Base-by-base conservation (phyloP, 2,329 filamentous ascomycete species). In the Biscogniauxia sp. region DNA sequence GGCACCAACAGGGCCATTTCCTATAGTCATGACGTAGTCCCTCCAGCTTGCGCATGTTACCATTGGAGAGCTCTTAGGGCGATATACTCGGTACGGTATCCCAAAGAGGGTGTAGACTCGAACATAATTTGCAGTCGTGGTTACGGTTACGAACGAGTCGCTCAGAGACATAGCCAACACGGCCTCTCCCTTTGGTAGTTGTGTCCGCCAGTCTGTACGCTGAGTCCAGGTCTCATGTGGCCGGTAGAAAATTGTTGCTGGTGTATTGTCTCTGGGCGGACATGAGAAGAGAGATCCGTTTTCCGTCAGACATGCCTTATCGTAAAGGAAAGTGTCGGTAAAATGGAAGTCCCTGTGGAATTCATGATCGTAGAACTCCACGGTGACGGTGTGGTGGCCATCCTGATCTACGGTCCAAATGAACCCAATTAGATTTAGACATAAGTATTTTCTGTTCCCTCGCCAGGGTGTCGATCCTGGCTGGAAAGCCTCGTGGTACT, bases 351-450 rank as follows among this genome's bases (percentile, higher is more conserved):
- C 93, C 54, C 94, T 86, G 73, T 97, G 90, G 61, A 90, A 88
- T 68, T 96, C 93, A 61, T 93, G 90, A 74, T 99, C 96, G 74
- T 98, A 97, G 74, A 99, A 99, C 70, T 98, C 95, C 1, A 98
- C 93, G 0, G 93, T 97, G 11, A 99, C 89, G 1, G 95, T 99
- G 73, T 98, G 87, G 69, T 94, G 90, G 0, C 90, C 91, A 71
- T 97, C 93, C 75, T 99, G 95, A 68, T 97, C 91, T 19, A 99
- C 92, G 0, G 94, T 98, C 92, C 95, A 99, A 8, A 97, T 91
- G 71, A 96, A 95, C 0, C 96, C 95, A 57, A 93, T 91, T 61
- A 99, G 79, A 72, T 98, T 98, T 50, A 98, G 84, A 71, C 92
- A 97, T 0, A 99, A 83, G 72, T 99, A 97, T 72, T 94, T 92